Evolutionary conservation across 257 asterid genomes (phyloP), one percentile per base, ranked within the genome.

Genomic region (Galeopsis tetrahit): DNA sequence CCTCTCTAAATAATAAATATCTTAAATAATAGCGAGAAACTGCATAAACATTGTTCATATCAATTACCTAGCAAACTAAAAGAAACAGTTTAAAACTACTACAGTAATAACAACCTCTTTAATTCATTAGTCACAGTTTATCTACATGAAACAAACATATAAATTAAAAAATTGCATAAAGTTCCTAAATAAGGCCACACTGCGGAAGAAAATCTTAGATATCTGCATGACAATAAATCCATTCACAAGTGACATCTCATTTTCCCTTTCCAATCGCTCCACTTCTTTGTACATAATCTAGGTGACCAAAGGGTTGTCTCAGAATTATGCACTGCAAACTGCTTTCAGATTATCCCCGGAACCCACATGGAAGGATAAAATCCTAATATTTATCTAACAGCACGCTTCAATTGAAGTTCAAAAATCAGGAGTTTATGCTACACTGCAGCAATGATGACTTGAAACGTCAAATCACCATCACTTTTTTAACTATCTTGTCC

Each of bases 371-470:
- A 61, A 4, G 4, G 3, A 52, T 28, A 10, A 10, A 56, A 52
- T 42, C 40, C 10, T 15, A 13, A 33, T 46, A 71, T 35, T 8
- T 17, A 17, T 67, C 48, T 59, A 70, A 21, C 36, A 43, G 59
- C 36, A 34, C 68, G 2, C 35, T 48, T 28, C 64, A 62, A 21
- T 64, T 42, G 4, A 21, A 73, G 40, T 73, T 44, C 43, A 55
- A 58, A 53, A 56, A 66, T 42, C 68, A 42, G 51, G 36, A 33
- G 34, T 56, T 68, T 39, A 58, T 46, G 69, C 73, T 48, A 53
- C 33, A 55, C 5, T 15, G 3, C 31, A 63, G 36, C 2, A 10
- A 44, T 38, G 3, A 63, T 43, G 35, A 34, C 31, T 21, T 10
- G 5, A 42, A 43, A 69, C 2, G n/a, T 46, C 17, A 36, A 28